Conservation (phyloP, 2,329 filamentous ascomycete genomes). For the Periglandula ipomoeae region DNA sequence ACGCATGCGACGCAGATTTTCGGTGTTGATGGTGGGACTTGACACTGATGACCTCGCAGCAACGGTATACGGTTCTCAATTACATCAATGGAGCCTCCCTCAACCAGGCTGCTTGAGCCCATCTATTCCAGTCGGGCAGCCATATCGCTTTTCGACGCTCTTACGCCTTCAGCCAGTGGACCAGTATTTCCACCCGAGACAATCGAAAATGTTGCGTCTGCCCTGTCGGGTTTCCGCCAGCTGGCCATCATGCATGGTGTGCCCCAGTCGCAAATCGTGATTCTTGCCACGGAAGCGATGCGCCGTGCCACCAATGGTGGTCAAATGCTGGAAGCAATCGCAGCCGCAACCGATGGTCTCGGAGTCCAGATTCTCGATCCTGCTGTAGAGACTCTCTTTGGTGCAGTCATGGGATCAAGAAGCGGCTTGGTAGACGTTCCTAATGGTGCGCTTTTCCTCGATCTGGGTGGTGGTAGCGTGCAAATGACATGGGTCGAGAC, state of each 20-base stretch:
- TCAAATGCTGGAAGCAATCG: slow-evolving; percentile 58
- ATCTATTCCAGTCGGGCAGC: slow-evolving; percentile 68
- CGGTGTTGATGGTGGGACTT: neutral
- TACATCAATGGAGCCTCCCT: slow-evolving; percentile 64
- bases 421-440: slow-evolving; percentile 59
- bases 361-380: slow-evolving; percentile 65
- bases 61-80: slow-evolving; percentile 94
- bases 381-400: slow-evolving; percentile 72
- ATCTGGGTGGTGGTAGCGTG: slow-evolving; percentile 67
- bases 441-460: slow-evolving; percentile 66
- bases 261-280: slow-evolving; percentile 51
- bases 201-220: slow-evolving; percentile 56
- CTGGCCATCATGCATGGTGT: slow-evolving; percentile 66
- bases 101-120: slow-evolving; percentile 63
- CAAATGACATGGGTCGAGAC: slow-evolving; percentile 58
- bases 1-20: neutral
- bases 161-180: slow-evolving; percentile 40
- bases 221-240: slow-evolving; percentile 59
- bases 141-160: slow-evolving; percentile 81
- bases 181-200: slow-evolving; percentile 41
- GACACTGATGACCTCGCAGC: slow-evolving; percentile 32
- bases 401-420: slow-evolving; percentile 68
- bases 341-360: slow-evolving; percentile 50
- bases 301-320: slow-evolving; percentile 67
- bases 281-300: slow-evolving; percentile 86